phyloP scores from a whole-genome alignment of 192 early-diverging fungal species.

The Coemansia aciculifera region DNA sequence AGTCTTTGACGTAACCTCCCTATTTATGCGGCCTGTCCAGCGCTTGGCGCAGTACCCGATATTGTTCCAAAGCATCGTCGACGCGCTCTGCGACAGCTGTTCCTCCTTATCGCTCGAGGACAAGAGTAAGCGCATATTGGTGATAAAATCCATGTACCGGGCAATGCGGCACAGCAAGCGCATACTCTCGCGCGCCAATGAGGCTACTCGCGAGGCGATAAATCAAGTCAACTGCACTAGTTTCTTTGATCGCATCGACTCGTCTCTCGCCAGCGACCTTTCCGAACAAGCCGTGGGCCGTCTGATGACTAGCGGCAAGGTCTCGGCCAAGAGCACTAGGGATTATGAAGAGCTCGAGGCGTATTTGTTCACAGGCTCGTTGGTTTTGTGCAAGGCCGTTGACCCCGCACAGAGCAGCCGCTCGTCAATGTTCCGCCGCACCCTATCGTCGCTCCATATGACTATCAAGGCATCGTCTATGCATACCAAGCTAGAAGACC shows the following conservation, averaged over 20 bases:
- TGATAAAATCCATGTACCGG: slow-evolving; percentile 27
- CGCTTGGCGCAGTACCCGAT: slow-evolving; percentile 53
- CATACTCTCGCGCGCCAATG: slow-evolving; percentile 43
- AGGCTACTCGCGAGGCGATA: slow-evolving; percentile 39
- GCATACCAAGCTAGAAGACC: slow-evolving; percentile 10
- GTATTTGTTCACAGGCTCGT: slow-evolving; percentile 29
- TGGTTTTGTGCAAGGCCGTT: slow-evolving; percentile 30
- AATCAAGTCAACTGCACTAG: slow-evolving; percentile 27
- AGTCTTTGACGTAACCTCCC: slow-evolving; percentile 34
- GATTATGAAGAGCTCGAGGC: slow-evolving; percentile 31
- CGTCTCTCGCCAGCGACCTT: not conserved
- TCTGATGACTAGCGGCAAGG: slow-evolving; percentile 28
- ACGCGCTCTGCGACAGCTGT: slow-evolving; percentile 27
- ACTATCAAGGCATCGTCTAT: slow-evolving; percentile 15
- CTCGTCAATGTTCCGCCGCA: slow-evolving; percentile 32
- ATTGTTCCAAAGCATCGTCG: slow-evolving; percentile 43
- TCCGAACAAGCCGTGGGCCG: slow-evolving; percentile 14
- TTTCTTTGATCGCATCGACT: slow-evolving; percentile 39
- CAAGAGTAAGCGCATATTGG: slow-evolving; percentile 12
- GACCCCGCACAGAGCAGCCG: not conserved
- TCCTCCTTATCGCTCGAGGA: slow-evolving; percentile 1
- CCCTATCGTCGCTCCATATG: slow-evolving; percentile 45
- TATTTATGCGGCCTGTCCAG: slow-evolving; percentile 53
- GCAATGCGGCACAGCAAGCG: slow-evolving; percentile 46
- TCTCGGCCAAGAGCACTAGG: slow-evolving; percentile 11